phyloP scores from a whole-genome alignment of 768 basidiomycete species.

The Infundibulicybe gibba region DNA sequence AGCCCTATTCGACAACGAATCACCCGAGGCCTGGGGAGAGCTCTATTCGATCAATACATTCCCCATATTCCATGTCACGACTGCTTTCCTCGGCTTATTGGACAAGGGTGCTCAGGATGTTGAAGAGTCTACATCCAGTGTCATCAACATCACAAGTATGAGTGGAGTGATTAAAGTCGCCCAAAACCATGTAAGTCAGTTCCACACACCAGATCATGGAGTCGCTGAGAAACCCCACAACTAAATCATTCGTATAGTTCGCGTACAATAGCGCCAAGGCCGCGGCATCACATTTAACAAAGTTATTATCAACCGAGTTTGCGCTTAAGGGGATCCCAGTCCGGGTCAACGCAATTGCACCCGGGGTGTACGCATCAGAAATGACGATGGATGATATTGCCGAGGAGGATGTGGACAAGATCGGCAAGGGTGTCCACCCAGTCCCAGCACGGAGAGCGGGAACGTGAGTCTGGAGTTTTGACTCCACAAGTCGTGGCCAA shows the following conservation, averaged over 20 bases:
- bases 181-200: conserved; percentile 60
- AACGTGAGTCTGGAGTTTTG: conserved; percentile 13
- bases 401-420: conserved; percentile 31
- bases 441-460: conserved; percentile 48
- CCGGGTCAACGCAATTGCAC: conserved; percentile 68
- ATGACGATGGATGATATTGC: conserved; percentile 55
- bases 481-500: background rate
- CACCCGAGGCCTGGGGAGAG: conserved; percentile 57
- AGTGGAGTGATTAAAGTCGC: conserved; percentile 64
- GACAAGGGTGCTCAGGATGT: conserved; percentile 60
- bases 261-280: conserved; percentile 78
- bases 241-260: conserved; percentile 42
- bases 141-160: conserved; percentile 74
- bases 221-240: background rate
- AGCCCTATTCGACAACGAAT: conserved; percentile 69
- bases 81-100: conserved; percentile 69
- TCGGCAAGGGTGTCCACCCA: conserved; percentile 57
- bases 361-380: conserved; percentile 69
- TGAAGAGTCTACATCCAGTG: conserved; percentile 51
- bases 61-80: conserved; percentile 69
- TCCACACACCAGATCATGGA: background rate
- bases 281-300: conserved; percentile 66
- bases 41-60: conserved; percentile 64
- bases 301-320: conserved; percentile 68
- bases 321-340: conserved; percentile 61